phyloP scores from a whole-genome alignment of 345 rosid genomes.

The Lumnitzera littorea region DNA sequence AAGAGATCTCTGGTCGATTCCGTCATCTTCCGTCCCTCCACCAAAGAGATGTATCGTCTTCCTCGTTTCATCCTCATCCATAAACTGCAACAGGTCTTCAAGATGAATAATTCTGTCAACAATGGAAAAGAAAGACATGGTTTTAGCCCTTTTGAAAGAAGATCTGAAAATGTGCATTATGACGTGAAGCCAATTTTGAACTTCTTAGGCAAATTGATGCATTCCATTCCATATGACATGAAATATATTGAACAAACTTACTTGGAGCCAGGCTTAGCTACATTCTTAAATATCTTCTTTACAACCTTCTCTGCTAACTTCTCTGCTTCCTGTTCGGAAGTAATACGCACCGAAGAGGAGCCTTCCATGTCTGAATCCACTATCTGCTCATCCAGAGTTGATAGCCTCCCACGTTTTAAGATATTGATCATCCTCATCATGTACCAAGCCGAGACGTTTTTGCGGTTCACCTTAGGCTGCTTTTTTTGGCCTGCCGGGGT shows the following conservation, averaged over 20 bases:
- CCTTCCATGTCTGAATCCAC: conserved; percentile 31
- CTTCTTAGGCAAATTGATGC: too few relatives aligned
- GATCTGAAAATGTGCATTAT: too few relatives aligned
- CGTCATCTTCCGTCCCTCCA: conserved; percentile 9
- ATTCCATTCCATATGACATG: too few relatives aligned
- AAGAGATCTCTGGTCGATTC: conserved; percentile 27
- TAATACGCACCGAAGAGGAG: conserved; percentile 24
- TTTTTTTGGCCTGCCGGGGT: neutral
- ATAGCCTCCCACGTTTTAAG: conserved; percentile 23
- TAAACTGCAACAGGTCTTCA: conserved; percentile 31
- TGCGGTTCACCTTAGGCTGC: conserved; percentile 26
- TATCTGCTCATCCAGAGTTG: conserved; percentile 43
- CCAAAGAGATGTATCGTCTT: conserved; percentile 24
- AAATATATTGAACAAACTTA: conserved; percentile 10
- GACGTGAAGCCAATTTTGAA: too few relatives aligned
- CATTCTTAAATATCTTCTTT: conserved; percentile 36
- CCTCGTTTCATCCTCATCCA: conserved; percentile 31
- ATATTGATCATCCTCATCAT: conserved; percentile 35
- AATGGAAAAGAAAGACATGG: too few relatives aligned
- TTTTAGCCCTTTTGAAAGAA: too few relatives aligned
- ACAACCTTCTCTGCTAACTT: conserved; percentile 39
- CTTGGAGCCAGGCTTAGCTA: conserved; percentile 31
- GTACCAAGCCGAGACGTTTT: conserved; percentile 34
- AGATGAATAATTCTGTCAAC: conserved; percentile 22
- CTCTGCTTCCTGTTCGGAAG: conserved; percentile 27